Base-by-base conservation (phyloP, 441 rosid species). In the Dalechampia spathulata region DNA sequence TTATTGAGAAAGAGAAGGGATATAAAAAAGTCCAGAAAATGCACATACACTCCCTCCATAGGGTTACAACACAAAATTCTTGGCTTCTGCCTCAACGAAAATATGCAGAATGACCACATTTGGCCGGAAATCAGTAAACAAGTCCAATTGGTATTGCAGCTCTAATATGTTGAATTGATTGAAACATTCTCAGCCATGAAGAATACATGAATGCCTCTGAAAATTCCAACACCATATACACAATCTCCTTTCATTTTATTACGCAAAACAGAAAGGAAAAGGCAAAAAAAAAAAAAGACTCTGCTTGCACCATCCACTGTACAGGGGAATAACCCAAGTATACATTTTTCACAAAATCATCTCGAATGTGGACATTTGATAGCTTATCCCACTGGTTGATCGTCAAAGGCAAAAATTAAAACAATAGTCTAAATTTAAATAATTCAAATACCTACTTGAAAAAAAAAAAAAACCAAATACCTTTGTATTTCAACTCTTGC, bases 281-380 rank as follows among this genome's bases (percentile, higher is more conserved):
- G 53, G n/a, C n/a, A n/a, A n/a, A n/a, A n/a, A 52, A 67, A 62
- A 13, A 42, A 71, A 75, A 54, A 65, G 68, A 63, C 49, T 62
- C 75, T 52, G 70, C 72, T 80, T 69, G 76, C 76, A 65, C 76
- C 69, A 63, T 72, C 78, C 73, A 63, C 90, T 83, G 75, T 83
- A 81, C 90, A 83, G 71, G 62, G n/a, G 67, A 75, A 74, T 78
- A 61, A 60, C 69, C 72, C 64, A 76, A 58, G 82, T 75, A 75
- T 80, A 80, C 78, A 69, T 72, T 65, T 64, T 63, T 52, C 70
- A 64, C 75, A 70, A 64, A 32, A 52, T 30, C 34, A 63, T 73
- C 63, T 59, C 69, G 64, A 70, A n/a, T n/a, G n/a, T n/a, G n/a
- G n/a, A n/a, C n/a, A n/a, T n/a, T n/a, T n/a, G n/a, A n/a, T n/a